Evolutionary conservation across 164 flowering plant genomes (phyloP).

Genomic region (Sextonia rubra): DNA sequence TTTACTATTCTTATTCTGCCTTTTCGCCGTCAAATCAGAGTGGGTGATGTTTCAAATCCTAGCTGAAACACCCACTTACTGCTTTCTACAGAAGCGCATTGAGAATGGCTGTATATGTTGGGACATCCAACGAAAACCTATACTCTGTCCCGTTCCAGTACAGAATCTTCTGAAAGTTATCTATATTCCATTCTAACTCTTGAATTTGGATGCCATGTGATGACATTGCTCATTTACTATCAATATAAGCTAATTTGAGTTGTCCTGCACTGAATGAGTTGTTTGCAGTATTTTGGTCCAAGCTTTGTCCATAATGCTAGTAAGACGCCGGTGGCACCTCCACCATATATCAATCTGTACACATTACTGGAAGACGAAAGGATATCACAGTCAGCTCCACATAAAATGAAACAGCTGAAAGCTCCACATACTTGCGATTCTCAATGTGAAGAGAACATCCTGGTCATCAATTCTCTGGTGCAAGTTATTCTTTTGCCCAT

Average conservation of each 20-base stretch:
- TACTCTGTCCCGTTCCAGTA: no score
- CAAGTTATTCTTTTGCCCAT: constrained; percentile 12
- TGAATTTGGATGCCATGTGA: no score
- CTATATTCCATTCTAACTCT: no score
- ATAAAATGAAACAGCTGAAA: constrained; percentile 33
- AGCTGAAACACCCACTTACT: no score
- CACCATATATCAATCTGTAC: constrained; percentile 78
- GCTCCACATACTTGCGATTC: constrained; percentile 3
- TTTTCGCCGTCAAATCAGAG: no score
- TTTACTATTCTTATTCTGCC: no score
- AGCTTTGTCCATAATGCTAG: constrained; percentile 70
- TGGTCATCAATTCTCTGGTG: constrained; percentile 8
- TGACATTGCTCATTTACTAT: no score
- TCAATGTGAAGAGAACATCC: not conserved
- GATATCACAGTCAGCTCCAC: constrained; percentile 53
- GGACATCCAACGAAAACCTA: no score
- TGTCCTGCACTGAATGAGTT: not conserved
- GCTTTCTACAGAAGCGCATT: no score
- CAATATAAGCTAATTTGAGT: not conserved
- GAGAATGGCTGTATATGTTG: no score
- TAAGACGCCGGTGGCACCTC: constrained; percentile 30
- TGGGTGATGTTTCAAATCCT: no score
- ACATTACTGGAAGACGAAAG: constrained; percentile 76
- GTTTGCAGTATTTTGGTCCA: constrained; percentile 73
- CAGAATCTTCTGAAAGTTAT: no score